Evolutionary conservation across 495 filamentous ascomycete species (phyloP).

Genomic region (Sabuloglossum arenarium): DNA sequence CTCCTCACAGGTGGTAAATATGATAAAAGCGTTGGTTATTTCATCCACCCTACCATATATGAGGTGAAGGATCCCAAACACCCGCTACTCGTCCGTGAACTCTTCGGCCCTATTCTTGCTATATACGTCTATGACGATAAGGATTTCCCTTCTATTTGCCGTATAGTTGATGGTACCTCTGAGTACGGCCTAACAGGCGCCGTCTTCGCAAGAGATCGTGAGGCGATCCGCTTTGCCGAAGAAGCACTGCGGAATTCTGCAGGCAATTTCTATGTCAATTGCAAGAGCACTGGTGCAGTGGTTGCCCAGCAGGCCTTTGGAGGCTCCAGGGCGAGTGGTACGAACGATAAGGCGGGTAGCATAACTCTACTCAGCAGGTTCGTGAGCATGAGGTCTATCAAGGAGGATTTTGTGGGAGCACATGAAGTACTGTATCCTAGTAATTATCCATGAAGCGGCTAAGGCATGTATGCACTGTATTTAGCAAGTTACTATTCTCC

Average conservation of each 20-base stretch:
- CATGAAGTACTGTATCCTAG: conserved; percentile 59
- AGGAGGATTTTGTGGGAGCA: conserved; percentile 67
- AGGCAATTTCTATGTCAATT: conserved; percentile 87
- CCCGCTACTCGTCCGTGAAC: conserved; percentile 44
- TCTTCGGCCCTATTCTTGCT: conserved; percentile 56
- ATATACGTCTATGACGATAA: conserved; percentile 57
- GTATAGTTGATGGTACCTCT: conserved; percentile 38
- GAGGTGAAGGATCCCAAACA: conserved; percentile 36
- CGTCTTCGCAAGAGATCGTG: conserved; percentile 54
- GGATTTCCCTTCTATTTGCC: conserved; percentile 32
- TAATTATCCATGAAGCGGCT: conserved; percentile 29
- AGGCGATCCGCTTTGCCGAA: conserved; percentile 44
- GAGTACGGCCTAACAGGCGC: conserved; percentile 66
- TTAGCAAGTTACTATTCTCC: not conserved
- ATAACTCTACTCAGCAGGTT: conserved; percentile 54
- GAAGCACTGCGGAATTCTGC: conserved; percentile 55
- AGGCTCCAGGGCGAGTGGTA: conserved; percentile 66
- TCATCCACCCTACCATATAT: conserved; percentile 55
- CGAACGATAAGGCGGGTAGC: conserved; percentile 83
- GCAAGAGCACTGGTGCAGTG: conserved; percentile 80
- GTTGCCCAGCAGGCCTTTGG: conserved; percentile 89
- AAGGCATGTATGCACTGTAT: no score
- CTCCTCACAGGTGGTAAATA: conserved; percentile 47
- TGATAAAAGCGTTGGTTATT: conserved; percentile 47
- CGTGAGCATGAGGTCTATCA: conserved; percentile 65